Evolutionary conservation across 148 eudicot genomes (phyloP).

Genomic region (Bassia scoparia): DNA sequence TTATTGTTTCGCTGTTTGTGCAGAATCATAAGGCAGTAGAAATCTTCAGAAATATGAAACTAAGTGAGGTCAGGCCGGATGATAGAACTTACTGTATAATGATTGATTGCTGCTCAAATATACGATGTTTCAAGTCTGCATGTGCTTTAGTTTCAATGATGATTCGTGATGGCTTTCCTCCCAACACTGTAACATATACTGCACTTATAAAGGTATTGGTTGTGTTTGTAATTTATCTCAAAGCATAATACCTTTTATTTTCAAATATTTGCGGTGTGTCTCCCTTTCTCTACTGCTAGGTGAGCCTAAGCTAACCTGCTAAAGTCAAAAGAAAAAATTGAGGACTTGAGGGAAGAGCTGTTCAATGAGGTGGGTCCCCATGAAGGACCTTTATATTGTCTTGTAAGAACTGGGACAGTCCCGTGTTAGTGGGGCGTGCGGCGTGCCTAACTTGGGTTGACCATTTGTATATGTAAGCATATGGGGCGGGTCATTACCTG

Average conservation of each 20-base stretch:
- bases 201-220: constrained; percentile 59
- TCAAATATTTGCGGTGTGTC: neutral
- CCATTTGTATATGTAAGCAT: no score
- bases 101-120: constrained; percentile 74
- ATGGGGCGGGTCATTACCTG: no score
- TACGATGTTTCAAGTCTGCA: constrained; percentile 65
- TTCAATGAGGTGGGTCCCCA: neutral
- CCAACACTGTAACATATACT: constrained; percentile 48
- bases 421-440: no score
- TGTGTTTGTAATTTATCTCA: constrained; percentile 1
- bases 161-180: constrained; percentile 62
- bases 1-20: constrained; percentile 22
- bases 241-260: neutral
- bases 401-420: no score
- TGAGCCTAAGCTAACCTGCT: neutral
- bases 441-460: no score
- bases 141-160: constrained; percentile 60
- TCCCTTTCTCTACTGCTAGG: neutral
- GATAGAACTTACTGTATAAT: constrained; percentile 63
- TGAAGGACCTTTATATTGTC: neutral
- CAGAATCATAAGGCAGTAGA: constrained; percentile 59
- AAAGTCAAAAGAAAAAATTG: no score
- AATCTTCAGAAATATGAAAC: constrained; percentile 58
- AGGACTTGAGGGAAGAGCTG: no score
- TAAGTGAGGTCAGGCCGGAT: constrained; percentile 46